Evolutionary conservation across 2,329 filamentous ascomycete species (phyloP), one percentile per base, ranked within the genome.

Genomic region (Aspergillus ustus): DNA sequence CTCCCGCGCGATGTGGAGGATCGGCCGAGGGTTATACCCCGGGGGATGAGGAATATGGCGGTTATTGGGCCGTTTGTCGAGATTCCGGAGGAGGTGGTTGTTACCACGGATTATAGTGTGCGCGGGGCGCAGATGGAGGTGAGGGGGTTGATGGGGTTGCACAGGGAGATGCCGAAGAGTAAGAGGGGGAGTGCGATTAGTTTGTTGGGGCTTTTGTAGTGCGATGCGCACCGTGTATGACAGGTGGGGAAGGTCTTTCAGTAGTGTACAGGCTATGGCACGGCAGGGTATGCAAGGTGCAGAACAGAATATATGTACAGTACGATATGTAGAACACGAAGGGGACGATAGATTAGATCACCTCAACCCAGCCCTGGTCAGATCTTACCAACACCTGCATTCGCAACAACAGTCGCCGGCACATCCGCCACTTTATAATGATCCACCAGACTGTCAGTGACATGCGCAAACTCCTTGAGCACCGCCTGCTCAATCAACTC

Each of bases 11-110:
- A 13, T 9, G 17, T 31, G 2, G 37, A 70, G 2, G 77, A 81
- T 65, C 72, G 79, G 1, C 79, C 79, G 5, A 56, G 67, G 25
- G 73, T 80, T 0, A 75, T 80, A 29, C 62, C 65, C 4, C 34
- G 25, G 25, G 55, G 53, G 3, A 61, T 63, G 9, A 22, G 20
- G 8, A 68, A 69, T 52, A 45, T 68, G 44, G 67, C 60, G 7
- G 13, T 63, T 2, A 64, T 69, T 28, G 66, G 67, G 1, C 54
- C 59, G n/a, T 70, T 70, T 59, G 66, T 67, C 5, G 66, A 69
- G 19, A 64, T 70, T 15, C 48, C 61, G 9, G 56, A 62, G 25
- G 63, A 67, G 29, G 60, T 57, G 2, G 54, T 29, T 31, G 61
- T 63, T 3, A 60, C 60, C 25, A 55, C 63, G 31, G 64, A 66